phyloP scores from a whole-genome alignment of 768 basidiomycete species.

The Mycena alexandri region DNA sequence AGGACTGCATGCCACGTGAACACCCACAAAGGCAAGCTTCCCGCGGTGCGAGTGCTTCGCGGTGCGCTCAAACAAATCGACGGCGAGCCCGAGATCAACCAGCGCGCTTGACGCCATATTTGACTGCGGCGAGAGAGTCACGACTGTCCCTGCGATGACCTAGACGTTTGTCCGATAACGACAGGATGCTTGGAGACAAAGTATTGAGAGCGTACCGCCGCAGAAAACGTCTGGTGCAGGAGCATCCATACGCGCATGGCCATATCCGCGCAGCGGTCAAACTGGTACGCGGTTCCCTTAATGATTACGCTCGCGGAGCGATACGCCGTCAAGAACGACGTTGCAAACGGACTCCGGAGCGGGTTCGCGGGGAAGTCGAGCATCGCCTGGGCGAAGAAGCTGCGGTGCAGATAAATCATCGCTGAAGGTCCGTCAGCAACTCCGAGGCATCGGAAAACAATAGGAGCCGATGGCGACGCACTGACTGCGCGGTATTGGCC shows the following conservation, averaged over 20 bases:
- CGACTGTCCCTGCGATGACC: slow-evolving; percentile 72
- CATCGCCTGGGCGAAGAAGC: slow-evolving; percentile 71
- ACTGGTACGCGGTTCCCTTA: slow-evolving; percentile 62
- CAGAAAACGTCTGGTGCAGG: slow-evolving; percentile 63
- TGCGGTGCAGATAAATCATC: slow-evolving; percentile 68
- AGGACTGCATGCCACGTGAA: background rate
- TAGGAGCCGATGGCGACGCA: slow-evolving; percentile 48
- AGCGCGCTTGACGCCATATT: slow-evolving; percentile 64
- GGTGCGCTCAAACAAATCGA: slow-evolving; percentile 60
- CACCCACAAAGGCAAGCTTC: slow-evolving; percentile 58
- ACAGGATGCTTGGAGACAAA: too few species aligned
- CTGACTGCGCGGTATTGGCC: slow-evolving; percentile 71
- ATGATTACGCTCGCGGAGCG: slow-evolving; percentile 65
- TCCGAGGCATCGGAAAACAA: background rate
- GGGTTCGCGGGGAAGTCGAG: slow-evolving; percentile 67
- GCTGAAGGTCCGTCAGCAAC: slow-evolving; percentile 43
- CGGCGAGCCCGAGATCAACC: slow-evolving; percentile 59
- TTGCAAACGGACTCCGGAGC: slow-evolving; percentile 65
- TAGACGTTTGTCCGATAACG: too few species aligned
- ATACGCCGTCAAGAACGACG: slow-evolving; percentile 68
- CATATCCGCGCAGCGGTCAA: slow-evolving; percentile 61
- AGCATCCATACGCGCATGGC: slow-evolving; percentile 65
- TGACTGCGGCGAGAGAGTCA: slow-evolving; percentile 66
- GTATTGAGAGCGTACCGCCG: slow-evolving; percentile 51
- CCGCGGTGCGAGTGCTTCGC: slow-evolving; percentile 61